A percentile compares a stretch with the other conserved stretches of the same genome.
Conservation (phyloP, 179 eudicot genomes). For the Beta macrorhiza region DNA sequence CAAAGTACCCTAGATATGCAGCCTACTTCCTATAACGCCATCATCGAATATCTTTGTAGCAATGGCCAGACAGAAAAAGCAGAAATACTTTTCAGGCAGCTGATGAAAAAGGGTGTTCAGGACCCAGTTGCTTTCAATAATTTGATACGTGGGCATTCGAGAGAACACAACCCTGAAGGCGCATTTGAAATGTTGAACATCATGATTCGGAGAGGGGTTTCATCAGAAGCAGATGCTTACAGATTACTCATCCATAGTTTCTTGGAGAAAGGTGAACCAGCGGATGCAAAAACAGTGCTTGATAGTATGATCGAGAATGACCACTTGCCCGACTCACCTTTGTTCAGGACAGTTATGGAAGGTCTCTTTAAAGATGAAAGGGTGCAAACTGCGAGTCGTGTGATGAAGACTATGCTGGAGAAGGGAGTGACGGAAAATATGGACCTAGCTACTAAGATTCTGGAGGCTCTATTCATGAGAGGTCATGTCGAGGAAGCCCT, state of each 20-base stretch:
- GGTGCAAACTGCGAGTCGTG: slow-evolving; percentile 93
- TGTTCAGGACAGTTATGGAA: slow-evolving; percentile 69
- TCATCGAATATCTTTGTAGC: slow-evolving; percentile 69
- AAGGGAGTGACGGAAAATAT: slow-evolving; percentile 79
- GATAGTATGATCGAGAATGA: slow-evolving; percentile 87
- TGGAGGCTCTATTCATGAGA: slow-evolving; percentile 79
- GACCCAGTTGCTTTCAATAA: slow-evolving; percentile 68
- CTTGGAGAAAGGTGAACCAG: slow-evolving; percentile 76
- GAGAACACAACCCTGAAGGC: slow-evolving; percentile 65
- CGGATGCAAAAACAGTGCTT: slow-evolving; percentile 78
- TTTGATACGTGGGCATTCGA: slow-evolving; percentile 73
- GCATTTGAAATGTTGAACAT: slow-evolving; percentile 77
- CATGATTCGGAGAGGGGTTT: slow-evolving; percentile 74
- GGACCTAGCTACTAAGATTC: slow-evolving; percentile 71
- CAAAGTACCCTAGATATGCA: slow-evolving; percentile 63
- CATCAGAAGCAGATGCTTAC: slow-evolving; percentile 52
- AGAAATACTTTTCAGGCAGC: slow-evolving; percentile 73
- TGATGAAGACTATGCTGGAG: slow-evolving; percentile 84
- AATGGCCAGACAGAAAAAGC: slow-evolving; percentile 68
- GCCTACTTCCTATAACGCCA: slow-evolving; percentile 68
- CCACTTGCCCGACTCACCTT: slow-evolving; percentile 65
- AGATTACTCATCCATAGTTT: slow-evolving; percentile 62
- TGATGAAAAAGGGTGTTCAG: slow-evolving; percentile 84
- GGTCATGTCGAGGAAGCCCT: slow-evolving; percentile 97
- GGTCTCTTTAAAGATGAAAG: slow-evolving; percentile 80